phyloP scores from a whole-genome alignment of 2,329 filamentous ascomycete genomes.

The Sclerotinia trifoliorum region DNA sequence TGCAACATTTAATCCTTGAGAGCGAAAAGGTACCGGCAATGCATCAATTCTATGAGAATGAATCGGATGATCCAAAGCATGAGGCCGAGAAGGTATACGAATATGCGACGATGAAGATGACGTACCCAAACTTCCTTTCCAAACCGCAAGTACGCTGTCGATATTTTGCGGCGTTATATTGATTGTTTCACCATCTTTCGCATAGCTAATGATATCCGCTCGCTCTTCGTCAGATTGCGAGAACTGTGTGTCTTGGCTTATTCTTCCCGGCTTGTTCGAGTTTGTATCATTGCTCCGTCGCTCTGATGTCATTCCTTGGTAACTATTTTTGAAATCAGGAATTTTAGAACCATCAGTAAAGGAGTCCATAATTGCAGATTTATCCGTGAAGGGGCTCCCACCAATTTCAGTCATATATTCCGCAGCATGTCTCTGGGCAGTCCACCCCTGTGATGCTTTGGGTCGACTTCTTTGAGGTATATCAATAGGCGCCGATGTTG shows the following conservation, averaged over 20 bases:
- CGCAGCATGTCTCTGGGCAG: not conserved
- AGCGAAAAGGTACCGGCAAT: not conserved
- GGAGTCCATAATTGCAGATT: not conserved
- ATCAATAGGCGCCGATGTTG: slow-evolving; percentile 1
- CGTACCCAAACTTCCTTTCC: slow-evolving; percentile 1
- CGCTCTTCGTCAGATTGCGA: not conserved
- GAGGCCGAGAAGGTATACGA: not conserved
- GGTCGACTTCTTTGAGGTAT: not conserved
- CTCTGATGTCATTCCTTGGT: not conserved
- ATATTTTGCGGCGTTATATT: slow-evolving; percentile 4
- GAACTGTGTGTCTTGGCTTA: slow-evolving; percentile 1
- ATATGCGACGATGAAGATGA: not conserved
- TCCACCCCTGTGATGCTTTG: not conserved
- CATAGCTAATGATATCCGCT: not conserved
- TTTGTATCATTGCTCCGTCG: not conserved
- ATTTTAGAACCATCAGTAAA: not conserved
- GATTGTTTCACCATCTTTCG: not conserved
- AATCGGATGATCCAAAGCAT: not conserved
- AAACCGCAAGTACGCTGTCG: slow-evolving; percentile 6
- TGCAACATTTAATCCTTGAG: not conserved
- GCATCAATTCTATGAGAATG: not conserved
- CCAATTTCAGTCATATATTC: not conserved
- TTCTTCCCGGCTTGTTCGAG: not conserved
- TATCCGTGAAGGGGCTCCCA: not conserved
- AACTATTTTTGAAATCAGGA: not conserved